These are phyloP conservation scores for Aspergillus hortae DNA, from an alignment of 2,329 filamentous ascomycete species.

Conservation along the genomic window DNA sequence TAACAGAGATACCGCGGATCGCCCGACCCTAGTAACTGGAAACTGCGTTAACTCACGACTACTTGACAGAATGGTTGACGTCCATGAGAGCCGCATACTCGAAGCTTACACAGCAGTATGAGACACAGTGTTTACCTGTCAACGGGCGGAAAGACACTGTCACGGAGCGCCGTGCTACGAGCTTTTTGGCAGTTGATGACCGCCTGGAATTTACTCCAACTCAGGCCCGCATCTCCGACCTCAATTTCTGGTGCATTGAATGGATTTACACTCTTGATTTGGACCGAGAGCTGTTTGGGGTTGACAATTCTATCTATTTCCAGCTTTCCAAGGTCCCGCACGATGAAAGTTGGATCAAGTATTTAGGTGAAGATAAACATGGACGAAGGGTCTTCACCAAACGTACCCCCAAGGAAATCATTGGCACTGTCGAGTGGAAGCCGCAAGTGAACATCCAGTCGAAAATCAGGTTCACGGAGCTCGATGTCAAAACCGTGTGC, in stretches of 20 bases:
- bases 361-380: conserved; percentile 4
- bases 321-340: conserved; percentile 9
- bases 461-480: neutral
- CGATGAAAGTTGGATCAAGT: conserved; percentile 8
- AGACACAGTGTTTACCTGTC: conserved; percentile 12
- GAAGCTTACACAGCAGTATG: conserved; percentile 6
- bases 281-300: conserved; percentile 13
- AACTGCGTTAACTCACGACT: neutral
- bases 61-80: conserved; percentile 14
- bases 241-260: conserved; percentile 4
- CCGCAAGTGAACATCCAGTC: conserved; percentile 2
- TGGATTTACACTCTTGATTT: conserved; percentile 18
- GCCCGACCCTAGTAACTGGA: neutral
- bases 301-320: conserved; percentile 11
- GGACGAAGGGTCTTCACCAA: conserved; percentile 1
- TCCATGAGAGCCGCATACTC: conserved; percentile 9
- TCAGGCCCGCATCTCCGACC: neutral
- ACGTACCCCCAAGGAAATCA: conserved; percentile 9
- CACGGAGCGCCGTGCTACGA: conserved; percentile 6
- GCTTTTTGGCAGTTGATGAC: conserved; percentile 14
- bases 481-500: conserved; percentile 2
- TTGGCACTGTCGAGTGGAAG: conserved; percentile 5
- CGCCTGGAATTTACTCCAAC: conserved; percentile 8
- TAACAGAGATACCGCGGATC: neutral
- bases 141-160: neutral